These are phyloP conservation scores for Mycosphaerella arachidis DNA, from an alignment of 2,329 filamentous ascomycete genomes.

Conservation along the genomic window DNA sequence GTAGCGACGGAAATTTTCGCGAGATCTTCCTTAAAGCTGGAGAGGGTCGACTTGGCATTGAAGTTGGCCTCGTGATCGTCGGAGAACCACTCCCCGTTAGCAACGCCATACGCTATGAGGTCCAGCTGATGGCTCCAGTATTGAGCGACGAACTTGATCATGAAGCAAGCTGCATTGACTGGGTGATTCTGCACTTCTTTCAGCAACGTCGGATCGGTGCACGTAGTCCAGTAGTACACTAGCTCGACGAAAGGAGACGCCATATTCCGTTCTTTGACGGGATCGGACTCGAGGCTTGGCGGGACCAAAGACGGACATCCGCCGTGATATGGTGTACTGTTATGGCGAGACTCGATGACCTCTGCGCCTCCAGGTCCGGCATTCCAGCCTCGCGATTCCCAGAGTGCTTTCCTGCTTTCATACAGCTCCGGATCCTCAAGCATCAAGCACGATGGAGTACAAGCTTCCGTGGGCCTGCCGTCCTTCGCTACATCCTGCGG, in stretches of 20 bases:
- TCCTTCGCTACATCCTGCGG: not conserved
- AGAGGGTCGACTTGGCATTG: constrained; percentile 4
- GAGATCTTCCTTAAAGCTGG: constrained; percentile 21
- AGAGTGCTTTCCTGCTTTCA: constrained; percentile 7
- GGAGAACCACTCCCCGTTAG: constrained; percentile 20
- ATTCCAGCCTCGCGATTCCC: constrained; percentile 9
- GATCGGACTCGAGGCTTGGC: not conserved
- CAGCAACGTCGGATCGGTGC: constrained; percentile 3
- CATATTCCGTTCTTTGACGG: not conserved
- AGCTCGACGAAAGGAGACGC: constrained; percentile 16
- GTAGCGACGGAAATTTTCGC: constrained; percentile 12
- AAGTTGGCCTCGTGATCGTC: constrained; percentile 21
- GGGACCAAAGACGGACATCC: constrained; percentile 9
- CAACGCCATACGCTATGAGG: constrained; percentile 13
- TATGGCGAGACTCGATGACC: constrained; percentile 8
- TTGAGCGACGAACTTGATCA: constrained; percentile 16
- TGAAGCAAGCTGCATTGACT: constrained; percentile 15
- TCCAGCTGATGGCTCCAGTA: constrained; percentile 19
- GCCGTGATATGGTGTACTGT: constrained; percentile 11
- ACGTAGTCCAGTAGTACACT: constrained; percentile 14
- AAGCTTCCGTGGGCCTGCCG: not conserved
- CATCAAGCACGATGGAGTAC: constrained; percentile 9
- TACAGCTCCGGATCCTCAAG: constrained; percentile 11
- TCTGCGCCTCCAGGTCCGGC: not conserved
- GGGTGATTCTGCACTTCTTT: not conserved